These are phyloP conservation scores for Microbotryum intermedium DNA, from an alignment of 1,284 basidiomycete species.

Conservation along the genomic window DNA sequence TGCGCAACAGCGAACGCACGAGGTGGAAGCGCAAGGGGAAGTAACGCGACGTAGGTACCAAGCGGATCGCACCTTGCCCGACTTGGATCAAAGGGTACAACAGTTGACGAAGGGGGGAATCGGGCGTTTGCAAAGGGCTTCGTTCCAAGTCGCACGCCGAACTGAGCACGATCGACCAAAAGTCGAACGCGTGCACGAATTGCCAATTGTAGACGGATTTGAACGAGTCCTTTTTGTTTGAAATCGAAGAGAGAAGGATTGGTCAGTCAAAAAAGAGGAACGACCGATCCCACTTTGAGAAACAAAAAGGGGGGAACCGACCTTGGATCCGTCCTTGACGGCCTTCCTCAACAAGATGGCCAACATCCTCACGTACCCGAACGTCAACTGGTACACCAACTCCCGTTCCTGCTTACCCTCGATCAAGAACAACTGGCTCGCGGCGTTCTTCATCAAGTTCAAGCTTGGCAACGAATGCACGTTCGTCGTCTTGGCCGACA, in stretches of 20 bases:
- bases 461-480: slow-evolving; percentile 84
- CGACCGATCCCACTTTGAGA: slow-evolving; percentile 24
- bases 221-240: slow-evolving; percentile 59
- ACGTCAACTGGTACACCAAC: slow-evolving; percentile 81
- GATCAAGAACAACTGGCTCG: slow-evolving; percentile 80
- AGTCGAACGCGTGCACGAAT: slow-evolving; percentile 90
- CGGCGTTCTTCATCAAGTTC: slow-evolving; percentile 97
- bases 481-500: slow-evolving; percentile 71
- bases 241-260: not conserved
- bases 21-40: slow-evolving; percentile 73
- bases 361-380: slow-evolving; percentile 91
- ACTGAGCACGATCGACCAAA: slow-evolving; percentile 87
- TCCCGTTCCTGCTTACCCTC: slow-evolving; percentile 40
- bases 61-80: slow-evolving; percentile 76
- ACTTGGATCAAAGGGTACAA: slow-evolving; percentile 96
- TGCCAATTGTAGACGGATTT: slow-evolving; percentile 98
- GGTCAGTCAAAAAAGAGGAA: not conserved
- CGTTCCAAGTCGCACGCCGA: slow-evolving; percentile 60
- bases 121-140: slow-evolving; percentile 49
- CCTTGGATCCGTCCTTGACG: slow-evolving; percentile 80
- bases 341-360: slow-evolving; percentile 87
- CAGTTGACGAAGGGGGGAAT: slow-evolving; percentile 73
- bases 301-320: slow-evolving; percentile 31
- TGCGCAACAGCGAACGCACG: slow-evolving; percentile 59
- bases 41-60: slow-evolving; percentile 71